These are phyloP conservation scores for Ramularia endophylla DNA, from an alignment of 2,329 filamentous ascomycete species.

Conservation along the genomic window DNA sequence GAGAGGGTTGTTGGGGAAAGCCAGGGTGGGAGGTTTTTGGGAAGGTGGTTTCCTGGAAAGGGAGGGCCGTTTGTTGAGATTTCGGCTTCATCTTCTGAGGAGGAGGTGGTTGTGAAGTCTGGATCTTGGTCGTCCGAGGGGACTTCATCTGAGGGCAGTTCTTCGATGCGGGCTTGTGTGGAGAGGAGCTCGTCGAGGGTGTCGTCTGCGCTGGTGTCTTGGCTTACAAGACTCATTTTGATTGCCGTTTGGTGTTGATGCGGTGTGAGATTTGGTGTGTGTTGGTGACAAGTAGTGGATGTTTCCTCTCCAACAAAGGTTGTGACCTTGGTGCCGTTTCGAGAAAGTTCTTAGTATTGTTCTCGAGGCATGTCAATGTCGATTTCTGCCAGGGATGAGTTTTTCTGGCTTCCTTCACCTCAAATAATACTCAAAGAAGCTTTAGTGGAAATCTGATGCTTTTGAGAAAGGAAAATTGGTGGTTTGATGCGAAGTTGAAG, in stretches of 20 bases:
- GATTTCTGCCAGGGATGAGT: no score
- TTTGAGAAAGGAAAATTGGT: no score
- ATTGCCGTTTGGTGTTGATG: background rate
- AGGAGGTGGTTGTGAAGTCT: constrained; percentile 15
- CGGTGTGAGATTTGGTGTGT: constrained; percentile 12
- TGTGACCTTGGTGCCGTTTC: constrained; percentile 11
- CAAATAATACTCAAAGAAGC: no score
- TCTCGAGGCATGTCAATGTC: constrained; percentile 16
- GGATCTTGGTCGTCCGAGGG: constrained; percentile 24
- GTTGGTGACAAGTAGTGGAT: constrained; percentile 8
- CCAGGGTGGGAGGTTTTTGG: constrained; percentile 21
- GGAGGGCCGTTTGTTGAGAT: constrained; percentile 20
- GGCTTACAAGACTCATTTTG: background rate
- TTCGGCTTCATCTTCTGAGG: constrained; percentile 3
- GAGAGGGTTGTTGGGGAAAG: constrained; percentile 19
- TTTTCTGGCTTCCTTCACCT: no score
- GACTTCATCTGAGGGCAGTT: constrained; percentile 21
- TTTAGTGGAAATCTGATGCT: no score
- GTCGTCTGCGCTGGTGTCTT: constrained; percentile 14
- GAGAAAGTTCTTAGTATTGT: constrained; percentile 21
- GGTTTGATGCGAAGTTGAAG: no score
- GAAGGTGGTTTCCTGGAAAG: constrained; percentile 22
- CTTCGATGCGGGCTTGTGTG: constrained; percentile 26
- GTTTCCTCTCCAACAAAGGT: constrained; percentile 7
- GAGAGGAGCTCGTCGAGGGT: constrained; percentile 26